Base-by-base conservation (phyloP, 2,329 filamentous ascomycete species). In the Sporothrix sp. region DNA sequence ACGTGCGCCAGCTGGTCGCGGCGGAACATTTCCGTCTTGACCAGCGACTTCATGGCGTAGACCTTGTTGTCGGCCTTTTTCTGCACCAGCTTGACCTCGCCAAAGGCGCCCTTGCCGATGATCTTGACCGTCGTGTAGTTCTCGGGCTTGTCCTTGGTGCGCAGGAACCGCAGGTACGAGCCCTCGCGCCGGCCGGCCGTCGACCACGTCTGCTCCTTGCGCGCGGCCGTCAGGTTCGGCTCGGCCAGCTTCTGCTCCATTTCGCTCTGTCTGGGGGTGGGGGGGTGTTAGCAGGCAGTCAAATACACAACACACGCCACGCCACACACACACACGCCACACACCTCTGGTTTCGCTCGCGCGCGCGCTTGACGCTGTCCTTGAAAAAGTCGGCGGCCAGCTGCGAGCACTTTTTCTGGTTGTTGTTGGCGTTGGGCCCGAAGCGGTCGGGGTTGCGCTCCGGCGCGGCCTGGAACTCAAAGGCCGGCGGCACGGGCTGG, bases 1-100 rank as follows among this genome's bases (percentile, higher is more conserved):
- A 98, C 93, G 70, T 98, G 93, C 16, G 93, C 93, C 54, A 98
- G 74, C 68, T 98, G 93, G 64, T 98, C 93, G 70, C 95, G 96
- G 72, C 95, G 96, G 74, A 96, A 96, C 93, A 98, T 98, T 69
- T 98, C 93, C 44, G 88, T 89, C 75, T 98, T 98, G 68, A 98
- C 88, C 59, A 98, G 75, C 40, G 91, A 97, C 74, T 98, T 98
- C 75, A 98, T 85, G 54, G 93, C 93, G 62, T 97, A 98, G 57
- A 98, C 90, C 70, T 95, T 95, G 68, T 87, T 88, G 62, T 97
- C 93, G 48, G 87, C 82, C 76, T 90, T 95, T 71, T 95, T 87
- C 71, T 95, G 90, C 52, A 98, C 93, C 55, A 98, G 77, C 71
- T 95, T 95, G 61, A 98, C 93, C 69, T 98, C 93, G 66, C 93